Evolutionary conservation across 345 rosid species (phyloP), one percentile per base, ranked within the genome.

Genomic region (Citrus australasica): DNA sequence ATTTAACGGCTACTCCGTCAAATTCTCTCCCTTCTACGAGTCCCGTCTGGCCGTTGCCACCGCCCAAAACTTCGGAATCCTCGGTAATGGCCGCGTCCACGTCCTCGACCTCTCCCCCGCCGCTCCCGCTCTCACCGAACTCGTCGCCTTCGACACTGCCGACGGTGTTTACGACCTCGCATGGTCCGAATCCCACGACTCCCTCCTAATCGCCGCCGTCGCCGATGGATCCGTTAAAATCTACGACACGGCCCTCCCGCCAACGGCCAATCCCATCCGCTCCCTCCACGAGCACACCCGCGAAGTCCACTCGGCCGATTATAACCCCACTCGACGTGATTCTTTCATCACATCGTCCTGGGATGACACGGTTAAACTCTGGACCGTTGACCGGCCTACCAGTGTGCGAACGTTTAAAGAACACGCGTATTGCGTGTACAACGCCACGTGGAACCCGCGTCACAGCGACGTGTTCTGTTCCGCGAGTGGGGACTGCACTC

Each of bases 131-230:
- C 90, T 92, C 17, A n/a, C 88, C 35, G 94, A 94, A 48, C 71
- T 90, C 75, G 74, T 81, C 62, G 75, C 93, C 32, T 94, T 59
- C 82, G 99, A 96, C 82, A 94, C 97, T 25, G 92, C 97, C 35
- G 99, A 96, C 78, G 97, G 93, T 1, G 91, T 94, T 56, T 96
- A 92, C 89, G 97, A 94, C 79, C 75, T 92, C 4, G 87, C 92
- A 4, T 96, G 97, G 99, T 94, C 99, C 0, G 98, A 96, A 59
- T 96, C 99, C 21, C 98, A 94, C 77, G 99, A 96, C 42, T 94
- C 97, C 17, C 90, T 94, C 72, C 85, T 96, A 67, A 79, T 94
- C 48, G 95, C 98, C 40, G 98, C 93, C 4, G 64, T 85, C 42
- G 95, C 92, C 4, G 99, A 96, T 67, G 97, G 98, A 70, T 94